phyloP scores from a whole-genome alignment of 2,329 filamentous ascomycete species.

The Exophiala spinifera region DNA sequence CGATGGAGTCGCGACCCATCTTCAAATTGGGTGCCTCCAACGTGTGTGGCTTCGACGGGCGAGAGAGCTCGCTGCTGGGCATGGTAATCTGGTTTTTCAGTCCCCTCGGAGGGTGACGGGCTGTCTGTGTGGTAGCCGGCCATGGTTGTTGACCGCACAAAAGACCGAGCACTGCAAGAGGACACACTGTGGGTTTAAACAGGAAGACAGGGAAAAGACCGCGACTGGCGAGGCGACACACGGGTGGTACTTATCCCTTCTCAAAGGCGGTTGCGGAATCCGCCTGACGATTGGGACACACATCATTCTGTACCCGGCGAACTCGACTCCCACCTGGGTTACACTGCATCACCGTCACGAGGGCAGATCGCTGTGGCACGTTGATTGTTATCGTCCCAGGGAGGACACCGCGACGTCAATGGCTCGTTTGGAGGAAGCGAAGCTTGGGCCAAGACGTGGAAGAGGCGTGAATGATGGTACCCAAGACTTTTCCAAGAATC shows the following conservation, averaged over 20 bases:
- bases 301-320: too few relatives aligned
- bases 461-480: background rate
- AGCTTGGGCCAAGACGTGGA: background rate
- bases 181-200: background rate
- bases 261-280: too few relatives aligned
- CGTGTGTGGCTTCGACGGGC: conserved; percentile 1
- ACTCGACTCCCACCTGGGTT: background rate
- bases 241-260: background rate
- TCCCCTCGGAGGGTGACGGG: background rate
- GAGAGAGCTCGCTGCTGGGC: conserved; percentile 1
- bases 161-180: too few relatives aligned
- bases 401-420: background rate
- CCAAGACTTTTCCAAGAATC: background rate
- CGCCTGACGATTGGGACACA: too few relatives aligned
- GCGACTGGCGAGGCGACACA: background rate
- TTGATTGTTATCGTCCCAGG: background rate
- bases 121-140: background rate
- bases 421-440: background rate
- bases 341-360: background rate
- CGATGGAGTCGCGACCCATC: conserved; percentile 35
- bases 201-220: too few relatives aligned
- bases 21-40: conserved; percentile 8
- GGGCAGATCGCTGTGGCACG: background rate
- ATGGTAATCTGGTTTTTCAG: conserved; percentile 6
- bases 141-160: background rate